Evolutionary conservation across 345 rosid species (phyloP), one percentile per base, ranked within the genome.

Genomic region (Citrus sp.): DNA sequence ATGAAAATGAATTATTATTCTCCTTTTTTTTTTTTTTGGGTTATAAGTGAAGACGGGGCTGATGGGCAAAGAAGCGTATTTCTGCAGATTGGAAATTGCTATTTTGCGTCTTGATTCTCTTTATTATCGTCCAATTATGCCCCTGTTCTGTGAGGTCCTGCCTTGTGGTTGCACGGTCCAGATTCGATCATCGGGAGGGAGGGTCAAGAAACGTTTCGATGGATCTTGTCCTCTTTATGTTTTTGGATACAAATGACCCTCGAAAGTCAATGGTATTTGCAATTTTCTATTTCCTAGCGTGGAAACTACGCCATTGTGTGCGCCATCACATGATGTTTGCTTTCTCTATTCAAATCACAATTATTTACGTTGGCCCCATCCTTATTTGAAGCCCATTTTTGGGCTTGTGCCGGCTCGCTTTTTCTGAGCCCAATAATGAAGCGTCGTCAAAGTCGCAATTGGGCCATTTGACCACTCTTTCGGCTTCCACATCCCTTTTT

Each of bases 251-350:
- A 25, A 59, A 35, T 56, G 55, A 13, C 37, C 54, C 35, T 19
- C 8, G 22, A 16, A 21, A 75, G 83, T 71, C 80, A 63, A 69
- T 68, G 74, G 21, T 6, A 63, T 72, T 79, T 69, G 68, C 69
- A 58, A 68, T 51, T 67, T 61, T 61, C 9, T 67, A 74, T 77
- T 42, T 46, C 24, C 72, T 61, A 25, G 85, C 88, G 86, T 86
- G 67, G 78, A 67, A 84, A 59, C 82, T 28, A 86, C 88, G 88
- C 88, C 59, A 77, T 27, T 37, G 35, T 27, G 59, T 40, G 37
- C 61, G 49, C 61, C 54, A 1, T 79, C 79, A 74, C 77, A 69
- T 76, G 58, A 73, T 25, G 4, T 9, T 1, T 22, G 7, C 63
- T 0, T 19, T 1, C 42, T 9, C 6, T 0, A 6, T 21, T 69